Conservation (phyloP, 331 rosid species). For the Ulmus americana region DNA sequence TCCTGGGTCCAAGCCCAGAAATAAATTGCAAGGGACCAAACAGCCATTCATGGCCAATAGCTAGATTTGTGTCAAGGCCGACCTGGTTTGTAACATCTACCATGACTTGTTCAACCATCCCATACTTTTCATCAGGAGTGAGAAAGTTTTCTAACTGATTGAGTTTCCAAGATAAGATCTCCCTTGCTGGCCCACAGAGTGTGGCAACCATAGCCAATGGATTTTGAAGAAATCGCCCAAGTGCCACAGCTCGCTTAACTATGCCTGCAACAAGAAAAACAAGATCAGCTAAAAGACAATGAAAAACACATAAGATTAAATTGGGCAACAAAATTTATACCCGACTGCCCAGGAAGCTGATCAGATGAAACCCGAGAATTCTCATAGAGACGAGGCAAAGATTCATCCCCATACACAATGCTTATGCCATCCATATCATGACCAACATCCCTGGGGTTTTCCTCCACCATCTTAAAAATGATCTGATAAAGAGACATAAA, state of each 20-base stretch:
- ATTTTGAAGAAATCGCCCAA: constrained; percentile 93
- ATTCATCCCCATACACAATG: constrained; percentile 95
- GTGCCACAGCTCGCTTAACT: constrained; percentile 91
- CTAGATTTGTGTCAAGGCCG: constrained; percentile 88
- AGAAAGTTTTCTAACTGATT: constrained; percentile 67
- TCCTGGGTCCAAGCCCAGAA: constrained; percentile 98
- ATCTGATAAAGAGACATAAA: constrained; percentile 44
- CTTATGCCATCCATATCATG: constrained; percentile 95
- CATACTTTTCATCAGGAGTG: constrained; percentile 76
- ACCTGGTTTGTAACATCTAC: constrained; percentile 91
- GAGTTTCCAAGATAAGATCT: constrained; percentile 88
- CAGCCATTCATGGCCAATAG: constrained; percentile 87
- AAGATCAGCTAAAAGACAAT: constrained; percentile 9
- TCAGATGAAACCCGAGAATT: constrained; percentile 90
- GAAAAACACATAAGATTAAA: background rate
- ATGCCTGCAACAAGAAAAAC: constrained; percentile 46
- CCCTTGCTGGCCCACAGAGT: constrained; percentile 86
- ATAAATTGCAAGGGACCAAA: constrained; percentile 82
- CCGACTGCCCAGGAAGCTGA: constrained; percentile 83
- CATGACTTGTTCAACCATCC: constrained; percentile 89
- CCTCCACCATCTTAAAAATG: constrained; percentile 96
- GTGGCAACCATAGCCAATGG: constrained; percentile 94
- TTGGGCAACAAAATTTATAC: constrained; percentile 22
- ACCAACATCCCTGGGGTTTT: constrained; percentile 96
- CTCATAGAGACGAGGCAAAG: constrained; percentile 85